These are phyloP conservation scores for Solanum chacoense DNA, from an alignment of 305 asterid species.

Conservation along the genomic window DNA sequence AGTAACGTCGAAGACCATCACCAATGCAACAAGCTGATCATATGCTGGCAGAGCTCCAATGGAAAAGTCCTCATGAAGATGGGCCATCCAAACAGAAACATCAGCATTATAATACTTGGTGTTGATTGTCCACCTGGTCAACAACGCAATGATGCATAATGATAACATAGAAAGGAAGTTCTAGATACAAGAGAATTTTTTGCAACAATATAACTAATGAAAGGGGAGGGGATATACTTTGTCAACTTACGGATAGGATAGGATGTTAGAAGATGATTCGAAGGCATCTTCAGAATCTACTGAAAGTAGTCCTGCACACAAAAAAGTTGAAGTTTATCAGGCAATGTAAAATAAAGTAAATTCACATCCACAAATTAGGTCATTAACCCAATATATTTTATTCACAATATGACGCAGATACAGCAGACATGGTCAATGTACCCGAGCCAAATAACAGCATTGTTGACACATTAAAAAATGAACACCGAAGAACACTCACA, in stretches of 20 bases:
- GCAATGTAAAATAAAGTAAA: not conserved
- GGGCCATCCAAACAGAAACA: constrained; percentile 68
- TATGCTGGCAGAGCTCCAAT: constrained; percentile 29
- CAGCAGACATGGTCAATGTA: not conserved
- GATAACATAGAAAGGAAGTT: not conserved
- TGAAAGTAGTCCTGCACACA: constrained; percentile 46
- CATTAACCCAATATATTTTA: not conserved
- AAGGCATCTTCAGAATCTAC: constrained; percentile 57
- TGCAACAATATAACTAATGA: not conserved
- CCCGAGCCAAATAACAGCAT: not conserved
- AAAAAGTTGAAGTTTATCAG: constrained; percentile 1
- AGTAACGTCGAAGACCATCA: constrained; percentile 73
- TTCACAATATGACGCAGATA: not conserved
- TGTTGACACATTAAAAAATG: not conserved
- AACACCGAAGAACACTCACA: not conserved
- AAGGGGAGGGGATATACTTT: not conserved
- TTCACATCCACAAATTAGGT: not conserved
- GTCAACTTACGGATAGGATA: constrained; percentile 55
- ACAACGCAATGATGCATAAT: constrained; percentile 9
- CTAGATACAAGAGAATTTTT: not conserved
- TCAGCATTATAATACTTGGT: constrained; percentile 87
- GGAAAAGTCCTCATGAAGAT: constrained; percentile 48
- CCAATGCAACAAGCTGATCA: constrained; percentile 53
- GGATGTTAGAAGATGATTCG: constrained; percentile 40
- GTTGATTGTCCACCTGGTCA: constrained; percentile 79